Evolutionary conservation across 2,329 filamentous ascomycete species (phyloP).

Genomic region (Aspergillus caelatus): DNA sequence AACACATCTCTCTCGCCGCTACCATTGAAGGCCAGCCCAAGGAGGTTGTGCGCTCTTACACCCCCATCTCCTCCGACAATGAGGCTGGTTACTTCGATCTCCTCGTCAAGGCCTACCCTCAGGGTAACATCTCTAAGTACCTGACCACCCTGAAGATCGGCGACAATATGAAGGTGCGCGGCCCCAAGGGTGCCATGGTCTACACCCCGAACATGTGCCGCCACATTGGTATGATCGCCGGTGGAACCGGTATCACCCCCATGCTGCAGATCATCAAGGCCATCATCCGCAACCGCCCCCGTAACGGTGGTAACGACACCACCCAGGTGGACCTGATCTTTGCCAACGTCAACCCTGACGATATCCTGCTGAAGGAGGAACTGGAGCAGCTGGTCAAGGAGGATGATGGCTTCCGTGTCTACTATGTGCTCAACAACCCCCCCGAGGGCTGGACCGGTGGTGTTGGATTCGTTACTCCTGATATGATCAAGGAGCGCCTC

Average conservation of each 20-base stretch:
- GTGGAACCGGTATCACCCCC: constrained; percentile 95
- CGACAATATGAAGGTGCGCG: constrained; percentile 84
- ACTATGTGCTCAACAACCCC: constrained; percentile 97
- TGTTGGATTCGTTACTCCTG: constrained; percentile 89
- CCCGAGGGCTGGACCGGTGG: constrained; percentile 89
- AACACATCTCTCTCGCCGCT: constrained; percentile 96
- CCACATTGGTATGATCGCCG: constrained; percentile 96
- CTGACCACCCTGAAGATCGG: constrained; percentile 82
- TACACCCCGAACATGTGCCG: constrained; percentile 97
- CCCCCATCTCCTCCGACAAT: constrained; percentile 86
- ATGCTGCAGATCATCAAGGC: constrained; percentile 97
- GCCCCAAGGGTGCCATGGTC: constrained; percentile 96
- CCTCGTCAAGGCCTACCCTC: constrained; percentile 96
- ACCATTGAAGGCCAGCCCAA: constrained; percentile 74
- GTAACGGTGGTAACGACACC: constrained; percentile 69
- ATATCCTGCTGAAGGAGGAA: constrained; percentile 92
- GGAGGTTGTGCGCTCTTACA: constrained; percentile 89
- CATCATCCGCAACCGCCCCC: constrained; percentile 74
- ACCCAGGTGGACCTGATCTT: constrained; percentile 95
- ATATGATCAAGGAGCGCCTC: constrained; percentile 81
- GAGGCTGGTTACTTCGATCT: constrained; percentile 92
- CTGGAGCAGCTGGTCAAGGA: constrained; percentile 76
- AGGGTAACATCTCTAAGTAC: constrained; percentile 95
- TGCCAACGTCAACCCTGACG: constrained; percentile 89
- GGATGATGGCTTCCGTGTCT: constrained; percentile 79